Base-by-base conservation (phyloP, 1,284 basidiomycete species). In the Ceratobasidium sp. region DNA sequence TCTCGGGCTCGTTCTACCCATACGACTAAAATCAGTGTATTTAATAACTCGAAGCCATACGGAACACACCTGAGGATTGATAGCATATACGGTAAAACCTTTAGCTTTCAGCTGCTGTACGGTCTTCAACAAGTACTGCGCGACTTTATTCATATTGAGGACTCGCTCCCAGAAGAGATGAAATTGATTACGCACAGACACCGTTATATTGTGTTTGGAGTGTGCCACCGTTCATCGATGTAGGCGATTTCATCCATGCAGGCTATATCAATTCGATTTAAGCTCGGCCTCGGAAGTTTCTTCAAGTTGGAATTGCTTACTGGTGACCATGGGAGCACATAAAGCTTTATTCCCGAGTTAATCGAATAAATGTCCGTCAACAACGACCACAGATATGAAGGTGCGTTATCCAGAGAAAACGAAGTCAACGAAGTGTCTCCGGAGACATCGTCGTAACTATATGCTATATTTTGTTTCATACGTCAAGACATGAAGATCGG, bases 1-100 rank as follows among this genome's bases (percentile, higher is more conserved):
- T 86, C 79, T 87, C 82, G 1, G 87, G 87, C 77, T 88, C 87
- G 75, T 88, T 89, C 87, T 88, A 76, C n/a, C n/a, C n/a, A n/a
- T n/a, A n/a, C n/a, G n/a, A n/a, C n/a, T n/a, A n/a, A n/a, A n/a
- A 11, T 47, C 9, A 48, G 29, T 54, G 36, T 24, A 44, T 45
- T 27, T 53, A 41, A 41, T 11, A 41, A 11, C 36, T 41, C 36
- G 36, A 41, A 4, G 11, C 6, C 11, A 19, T 29, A 2, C 27
- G 19, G 45, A 41, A 29, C 47, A 44, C 63, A 85, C 86, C 80
- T 89, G 88, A 29, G 87, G 86, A 0, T 84, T 84, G 36, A 89
- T 84, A 0, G 87, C 87, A 71, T 87, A 88, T 29, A 86, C 78
- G 3, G 84, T 79, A 73, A 87, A 83, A 6, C 87, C 87, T 75